These are phyloP conservation scores for Solanum acaule DNA, from an alignment of 257 asterid genomes.

Conservation along the genomic window DNA sequence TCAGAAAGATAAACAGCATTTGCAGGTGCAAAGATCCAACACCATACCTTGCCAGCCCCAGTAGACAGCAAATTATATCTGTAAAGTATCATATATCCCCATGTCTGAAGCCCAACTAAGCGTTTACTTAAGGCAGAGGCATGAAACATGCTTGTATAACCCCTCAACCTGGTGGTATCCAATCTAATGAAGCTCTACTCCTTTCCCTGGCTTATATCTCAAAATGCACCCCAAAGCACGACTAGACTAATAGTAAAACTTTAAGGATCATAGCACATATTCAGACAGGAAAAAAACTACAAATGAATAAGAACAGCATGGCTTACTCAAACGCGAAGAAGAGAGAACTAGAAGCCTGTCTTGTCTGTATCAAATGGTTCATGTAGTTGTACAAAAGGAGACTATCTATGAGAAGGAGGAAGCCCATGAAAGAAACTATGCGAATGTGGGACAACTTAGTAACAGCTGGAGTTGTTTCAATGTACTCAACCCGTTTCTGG, in stretches of 20 bases:
- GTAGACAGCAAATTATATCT: background rate
- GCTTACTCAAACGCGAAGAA: constrained; percentile 95
- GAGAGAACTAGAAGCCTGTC: constrained; percentile 75
- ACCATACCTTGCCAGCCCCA: background rate
- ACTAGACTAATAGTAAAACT: background rate
- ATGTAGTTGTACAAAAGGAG: constrained; percentile 49
- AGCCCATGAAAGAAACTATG: constrained; percentile 84
- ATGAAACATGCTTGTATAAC: background rate
- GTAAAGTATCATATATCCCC: background rate
- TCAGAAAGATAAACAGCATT: background rate
- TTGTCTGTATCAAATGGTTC: constrained; percentile 63
- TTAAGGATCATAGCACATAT: background rate
- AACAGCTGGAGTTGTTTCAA: constrained; percentile 87
- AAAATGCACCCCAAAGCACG: background rate
- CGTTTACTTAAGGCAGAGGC: background rate
- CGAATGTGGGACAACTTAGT: constrained; percentile 67
- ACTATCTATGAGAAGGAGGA: constrained; percentile 68
- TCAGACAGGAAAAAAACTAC: background rate
- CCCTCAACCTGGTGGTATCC: background rate
- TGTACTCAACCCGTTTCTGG: constrained; percentile 93
- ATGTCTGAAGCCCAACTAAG: background rate
- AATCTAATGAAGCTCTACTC: background rate
- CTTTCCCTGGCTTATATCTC: background rate
- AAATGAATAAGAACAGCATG: background rate
- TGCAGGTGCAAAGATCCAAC: background rate